A percentile compares a stretch with the other conserved stretches of the same genome.
These are phyloP conservation scores for Nepenthes mirabilis DNA, from an alignment of 148 eudicot species.

Conservation along the genomic window DNA sequence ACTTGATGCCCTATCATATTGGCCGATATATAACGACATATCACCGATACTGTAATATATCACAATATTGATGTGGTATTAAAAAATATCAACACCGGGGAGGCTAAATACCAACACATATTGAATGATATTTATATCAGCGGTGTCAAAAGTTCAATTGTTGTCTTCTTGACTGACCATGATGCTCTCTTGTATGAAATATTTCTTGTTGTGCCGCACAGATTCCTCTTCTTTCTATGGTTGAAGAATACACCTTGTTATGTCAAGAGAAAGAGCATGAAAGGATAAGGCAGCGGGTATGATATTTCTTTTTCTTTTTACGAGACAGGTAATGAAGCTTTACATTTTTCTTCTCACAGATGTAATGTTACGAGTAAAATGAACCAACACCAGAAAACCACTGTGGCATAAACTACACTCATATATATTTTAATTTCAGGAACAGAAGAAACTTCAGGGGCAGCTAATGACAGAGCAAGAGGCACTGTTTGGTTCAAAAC, in stretches of 20 bases:
- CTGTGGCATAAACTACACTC: not conserved
- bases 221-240: constrained; percentile 69
- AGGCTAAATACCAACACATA: no score
- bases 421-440: constrained; percentile 27
- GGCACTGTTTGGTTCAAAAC: constrained; percentile 78
- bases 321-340: not conserved
- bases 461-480: constrained; percentile 80
- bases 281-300: constrained; percentile 79
- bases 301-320: not conserved
- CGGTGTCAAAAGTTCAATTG: not conserved
- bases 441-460: constrained; percentile 92
- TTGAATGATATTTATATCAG: no score
- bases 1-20: no score
- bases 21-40: no score
- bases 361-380: no score
- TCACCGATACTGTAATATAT: no score
- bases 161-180: not conserved
- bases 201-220: constrained; percentile 13
- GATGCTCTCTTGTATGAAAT: constrained; percentile 1
- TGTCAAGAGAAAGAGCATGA: constrained; percentile 81
- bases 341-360: no score
- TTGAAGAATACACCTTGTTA: constrained; percentile 50
- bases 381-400: no score
- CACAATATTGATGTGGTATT: no score
- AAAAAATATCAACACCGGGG: no score